Evolutionary conservation across 23 red algal species (phyloP), one percentile per base, ranked within the genome.

Genomic region (Chondrus crispus): DNA sequence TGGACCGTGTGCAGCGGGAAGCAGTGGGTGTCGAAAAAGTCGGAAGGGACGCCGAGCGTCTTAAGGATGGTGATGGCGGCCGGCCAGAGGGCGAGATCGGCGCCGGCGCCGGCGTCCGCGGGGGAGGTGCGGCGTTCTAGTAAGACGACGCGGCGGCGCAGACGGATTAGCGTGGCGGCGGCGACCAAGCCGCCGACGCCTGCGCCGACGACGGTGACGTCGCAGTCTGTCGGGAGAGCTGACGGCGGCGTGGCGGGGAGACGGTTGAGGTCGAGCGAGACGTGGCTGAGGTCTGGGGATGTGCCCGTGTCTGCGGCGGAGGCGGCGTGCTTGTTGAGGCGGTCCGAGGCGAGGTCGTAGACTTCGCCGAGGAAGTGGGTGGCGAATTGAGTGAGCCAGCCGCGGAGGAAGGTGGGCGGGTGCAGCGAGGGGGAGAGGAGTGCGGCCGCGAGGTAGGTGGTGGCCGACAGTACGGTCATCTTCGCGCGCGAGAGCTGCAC

Each of bases 61-160:
- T 28, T 28, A 12, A 95, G 51, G n/a, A 88, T 44, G 7, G 52
- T 11, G 12, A 95, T 74, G 10, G 81, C 93, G 33, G 72, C 79
- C 19, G 93, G 87, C 93, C 93, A 95, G 12, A 95, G 55, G 40
- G 93, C 85, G 26, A 90, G 35, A 76, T 91, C 85, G 33, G 93
- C 93, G 38, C 93, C 93, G 37, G 35, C 46, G 54, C 50, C 74
- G 16, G 72, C 81, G 41, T 88, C 53, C 2, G 8, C 12, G 14
- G 38, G 37, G 38, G 35, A 29, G 18, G 92, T 33, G 19, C 85
- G 54, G 1, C 87, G 77, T 48, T 95, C 93, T 46, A 95, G 32
- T 28, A 95, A 70, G 38, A 47, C 52, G 3, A 95, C 85, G 20
- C 14, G n/a, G 32, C 81, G 41, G 16, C 80, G 41, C 85, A 82